Percentiles rank a stretch among this genome's conserved stretches.
phyloP scores from a whole-genome alignment of 2,329 filamentous ascomycete species.

The Tolypocladium cylindrosporum region DNA sequence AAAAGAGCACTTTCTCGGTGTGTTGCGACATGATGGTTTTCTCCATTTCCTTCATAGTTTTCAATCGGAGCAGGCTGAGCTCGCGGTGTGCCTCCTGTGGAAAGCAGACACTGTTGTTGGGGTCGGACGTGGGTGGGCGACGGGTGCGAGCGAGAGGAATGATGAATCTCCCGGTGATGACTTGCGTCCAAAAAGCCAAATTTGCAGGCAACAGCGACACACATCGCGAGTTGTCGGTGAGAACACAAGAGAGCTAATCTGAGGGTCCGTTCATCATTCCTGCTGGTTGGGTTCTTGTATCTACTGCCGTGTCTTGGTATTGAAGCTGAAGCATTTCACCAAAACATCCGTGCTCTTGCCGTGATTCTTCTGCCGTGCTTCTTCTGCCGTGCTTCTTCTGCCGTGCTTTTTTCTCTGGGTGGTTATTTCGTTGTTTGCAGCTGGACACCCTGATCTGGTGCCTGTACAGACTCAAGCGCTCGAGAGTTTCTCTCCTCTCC shows the following conservation, averaged over 20 bases:
- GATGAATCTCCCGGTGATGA: constrained; percentile 34
- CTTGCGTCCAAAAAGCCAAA: constrained; percentile 47
- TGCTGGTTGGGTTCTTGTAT: background rate
- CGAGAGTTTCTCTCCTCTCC: too few species aligned
- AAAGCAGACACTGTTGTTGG: background rate
- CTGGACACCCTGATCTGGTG: too few species aligned
- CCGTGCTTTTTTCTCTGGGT: background rate
- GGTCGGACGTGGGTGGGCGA: background rate
- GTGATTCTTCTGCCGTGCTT: background rate
- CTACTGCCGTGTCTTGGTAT: too few species aligned
- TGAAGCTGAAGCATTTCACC: background rate
- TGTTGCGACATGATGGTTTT: background rate
- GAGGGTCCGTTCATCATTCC: constrained; percentile 26
- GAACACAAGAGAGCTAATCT: constrained; percentile 49
- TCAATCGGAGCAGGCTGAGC: constrained; percentile 40
- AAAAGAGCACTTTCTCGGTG: background rate
- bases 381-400: background rate
- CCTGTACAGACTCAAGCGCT: too few species aligned
- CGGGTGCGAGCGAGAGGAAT: constrained; percentile 1
- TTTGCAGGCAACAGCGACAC: constrained; percentile 38
- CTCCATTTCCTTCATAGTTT: constrained; percentile 30
- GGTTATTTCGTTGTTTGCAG: too few species aligned
- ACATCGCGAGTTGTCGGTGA: constrained; percentile 35
- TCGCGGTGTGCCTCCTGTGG: background rate
- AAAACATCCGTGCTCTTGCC: too few species aligned